phyloP scores from a whole-genome alignment of 2,329 filamentous ascomycete species.

The Aspergillus melleus region DNA sequence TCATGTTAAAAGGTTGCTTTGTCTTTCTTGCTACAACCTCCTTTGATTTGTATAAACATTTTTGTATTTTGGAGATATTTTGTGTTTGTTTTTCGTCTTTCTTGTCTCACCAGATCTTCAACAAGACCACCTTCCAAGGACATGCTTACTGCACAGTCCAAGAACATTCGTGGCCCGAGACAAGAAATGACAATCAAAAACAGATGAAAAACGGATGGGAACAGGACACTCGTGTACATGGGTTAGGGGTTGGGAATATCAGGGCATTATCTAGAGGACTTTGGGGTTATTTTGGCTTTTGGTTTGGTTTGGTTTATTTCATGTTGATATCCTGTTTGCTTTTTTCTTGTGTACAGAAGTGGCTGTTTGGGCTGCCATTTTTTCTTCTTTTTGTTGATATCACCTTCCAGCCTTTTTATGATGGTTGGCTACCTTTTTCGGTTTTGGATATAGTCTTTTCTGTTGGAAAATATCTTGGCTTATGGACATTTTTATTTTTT shows the following conservation, averaged over 20 bases:
- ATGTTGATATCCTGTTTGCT: not conserved
- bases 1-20: not conserved
- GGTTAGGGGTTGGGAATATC: not conserved
- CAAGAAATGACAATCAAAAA: not conserved
- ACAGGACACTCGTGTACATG: not conserved
- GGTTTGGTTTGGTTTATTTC: not conserved
- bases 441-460: not conserved
- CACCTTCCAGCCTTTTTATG: not conserved
- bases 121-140: not conserved
- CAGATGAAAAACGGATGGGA: not conserved
- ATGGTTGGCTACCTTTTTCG: not conserved
- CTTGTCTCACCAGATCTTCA: not conserved
- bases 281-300: not conserved
- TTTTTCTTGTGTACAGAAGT: not conserved
- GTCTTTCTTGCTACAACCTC: not conserved
- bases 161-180: not conserved
- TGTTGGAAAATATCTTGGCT: not conserved
- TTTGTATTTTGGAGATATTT: constrained; percentile 1
- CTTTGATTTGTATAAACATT: constrained; percentile 1
- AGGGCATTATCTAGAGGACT: not conserved
- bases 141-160: not conserved
- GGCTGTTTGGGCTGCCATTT: not conserved
- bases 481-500: not conserved
- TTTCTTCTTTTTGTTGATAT: not conserved
- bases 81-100: not conserved